Percentiles rank a stretch among this genome's conserved stretches.
These are phyloP conservation scores for Tolypocladium amazonense DNA, from an alignment of 2,329 filamentous ascomycete species.

Conservation along the genomic window DNA sequence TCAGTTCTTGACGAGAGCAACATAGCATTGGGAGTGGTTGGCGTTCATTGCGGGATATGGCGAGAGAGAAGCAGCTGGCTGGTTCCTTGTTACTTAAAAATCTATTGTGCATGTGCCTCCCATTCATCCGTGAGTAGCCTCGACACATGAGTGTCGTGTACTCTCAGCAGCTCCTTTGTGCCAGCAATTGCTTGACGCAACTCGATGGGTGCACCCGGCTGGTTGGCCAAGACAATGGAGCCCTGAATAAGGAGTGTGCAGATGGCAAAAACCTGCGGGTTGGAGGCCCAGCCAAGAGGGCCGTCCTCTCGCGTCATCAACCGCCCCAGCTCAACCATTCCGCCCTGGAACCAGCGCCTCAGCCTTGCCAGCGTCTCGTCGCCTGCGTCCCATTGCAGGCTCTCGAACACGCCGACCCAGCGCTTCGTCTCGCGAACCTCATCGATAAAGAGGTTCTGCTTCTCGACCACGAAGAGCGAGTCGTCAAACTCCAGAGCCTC, in stretches of 20 bases:
- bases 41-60: neutral
- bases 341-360: conserved; percentile 37
- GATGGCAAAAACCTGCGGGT: conserved; percentile 55
- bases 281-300: conserved; percentile 62
- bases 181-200: conserved; percentile 6
- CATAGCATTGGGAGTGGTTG: neutral
- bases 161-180: conserved; percentile 1
- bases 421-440: conserved; percentile 60
- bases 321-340: conserved; percentile 31
- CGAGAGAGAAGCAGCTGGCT: neutral
- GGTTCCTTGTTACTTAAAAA: neutral
- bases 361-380: conserved; percentile 16
- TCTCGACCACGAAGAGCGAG: conserved; percentile 75
- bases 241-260: conserved; percentile 36
- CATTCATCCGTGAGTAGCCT: conserved; percentile 14
- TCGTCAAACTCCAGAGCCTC: conserved; percentile 45
- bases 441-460: conserved; percentile 90
- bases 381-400: conserved; percentile 10
- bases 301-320: conserved; percentile 40
- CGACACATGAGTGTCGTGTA: conserved; percentile 11
- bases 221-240: conserved; percentile 21
- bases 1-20: neutral
- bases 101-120: neutral
- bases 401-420: conserved; percentile 49
- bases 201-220: neutral